Percentiles rank a stretch among this genome's conserved stretches.
These are phyloP conservation scores for Euphorbia lathyris DNA, from an alignment of 345 rosid species.

Conservation along the genomic window DNA sequence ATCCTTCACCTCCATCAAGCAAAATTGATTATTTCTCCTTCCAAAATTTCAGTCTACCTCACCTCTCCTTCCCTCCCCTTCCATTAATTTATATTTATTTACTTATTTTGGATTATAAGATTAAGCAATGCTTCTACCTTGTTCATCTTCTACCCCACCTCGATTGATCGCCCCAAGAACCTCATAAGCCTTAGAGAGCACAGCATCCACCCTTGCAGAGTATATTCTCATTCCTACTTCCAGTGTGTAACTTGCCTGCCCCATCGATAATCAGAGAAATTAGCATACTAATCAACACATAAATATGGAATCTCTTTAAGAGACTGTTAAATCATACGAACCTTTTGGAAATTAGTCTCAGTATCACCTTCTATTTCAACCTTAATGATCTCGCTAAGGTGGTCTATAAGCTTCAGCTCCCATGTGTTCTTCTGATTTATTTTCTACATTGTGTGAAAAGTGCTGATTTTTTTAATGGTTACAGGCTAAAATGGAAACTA, in stretches of 20 bases:
- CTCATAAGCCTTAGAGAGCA: conserved; percentile 87
- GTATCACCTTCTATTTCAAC: conserved; percentile 69
- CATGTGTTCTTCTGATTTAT: conserved; percentile 19
- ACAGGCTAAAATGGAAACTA: not conserved
- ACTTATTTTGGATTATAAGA: not conserved
- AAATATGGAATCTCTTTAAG: not conserved
- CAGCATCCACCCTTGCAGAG: conserved; percentile 80
- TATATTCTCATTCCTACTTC: conserved; percentile 96
- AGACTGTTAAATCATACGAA: conserved; percentile 15
- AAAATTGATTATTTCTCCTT: too few relatives aligned
- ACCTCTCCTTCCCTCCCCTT: too few relatives aligned
- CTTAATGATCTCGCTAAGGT: conserved; percentile 72
- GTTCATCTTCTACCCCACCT: conserved; percentile 62
- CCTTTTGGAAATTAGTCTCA: conserved; percentile 94
- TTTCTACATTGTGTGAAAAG: conserved; percentile 5
- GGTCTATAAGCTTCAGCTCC: conserved; percentile 18
- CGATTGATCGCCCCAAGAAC: conserved; percentile 82
- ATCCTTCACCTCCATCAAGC: too few relatives aligned
- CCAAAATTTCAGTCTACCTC: too few relatives aligned
- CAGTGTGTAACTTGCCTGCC: conserved; percentile 71
- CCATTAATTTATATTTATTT: too few relatives aligned
- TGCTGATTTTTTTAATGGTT: not conserved
- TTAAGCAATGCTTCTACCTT: conserved; percentile 40
- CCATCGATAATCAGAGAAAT: not conserved
- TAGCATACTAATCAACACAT: not conserved